These are phyloP conservation scores for Pulveroboletus sp. DNA, from an alignment of 768 basidiomycete genomes.

Conservation along the genomic window DNA sequence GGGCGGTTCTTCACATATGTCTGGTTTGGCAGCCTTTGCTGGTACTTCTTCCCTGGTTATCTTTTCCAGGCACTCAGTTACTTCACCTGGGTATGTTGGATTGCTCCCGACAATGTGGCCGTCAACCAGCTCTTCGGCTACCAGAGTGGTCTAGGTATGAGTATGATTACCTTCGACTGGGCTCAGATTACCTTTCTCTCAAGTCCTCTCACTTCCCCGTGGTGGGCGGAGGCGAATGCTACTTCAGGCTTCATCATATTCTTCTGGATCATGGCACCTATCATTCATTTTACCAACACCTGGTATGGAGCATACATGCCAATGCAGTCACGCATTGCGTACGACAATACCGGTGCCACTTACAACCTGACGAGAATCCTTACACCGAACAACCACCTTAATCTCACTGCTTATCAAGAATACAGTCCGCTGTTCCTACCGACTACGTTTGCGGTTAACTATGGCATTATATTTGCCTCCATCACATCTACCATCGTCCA, in stretches of 20 bases:
- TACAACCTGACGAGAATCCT: slow-evolving; percentile 40
- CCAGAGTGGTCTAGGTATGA: slow-evolving; percentile 54
- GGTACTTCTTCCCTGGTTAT: slow-evolving; percentile 71
- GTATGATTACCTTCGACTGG: slow-evolving; percentile 79
- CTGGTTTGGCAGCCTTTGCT: slow-evolving; percentile 35
- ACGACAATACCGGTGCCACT: background rate
- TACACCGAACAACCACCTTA: slow-evolving; percentile 28
- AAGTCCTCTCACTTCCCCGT: slow-evolving; percentile 31
- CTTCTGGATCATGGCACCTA: slow-evolving; percentile 16
- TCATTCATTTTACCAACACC: slow-evolving; percentile 33
- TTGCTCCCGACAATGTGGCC: slow-evolving; percentile 60
- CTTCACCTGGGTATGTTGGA: slow-evolving; percentile 58
- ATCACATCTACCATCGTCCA: slow-evolving; percentile 40
- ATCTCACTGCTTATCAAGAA: slow-evolving; percentile 30
- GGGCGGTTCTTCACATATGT: slow-evolving; percentile 23
- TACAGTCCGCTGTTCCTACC: slow-evolving; percentile 40
- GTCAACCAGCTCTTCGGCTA: slow-evolving; percentile 79
- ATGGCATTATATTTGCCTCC: slow-evolving; percentile 41
- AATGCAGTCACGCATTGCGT: slow-evolving; percentile 35
- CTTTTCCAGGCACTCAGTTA: slow-evolving; percentile 39
- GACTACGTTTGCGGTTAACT: slow-evolving; percentile 52
- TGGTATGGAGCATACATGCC: slow-evolving; percentile 38
- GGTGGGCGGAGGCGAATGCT: slow-evolving; percentile 35
- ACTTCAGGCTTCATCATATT: no score
- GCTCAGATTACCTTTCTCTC: slow-evolving; percentile 59